Conservation (phyloP, 495 filamentous ascomycete species). For the Sordaria brevicollis region DNA sequence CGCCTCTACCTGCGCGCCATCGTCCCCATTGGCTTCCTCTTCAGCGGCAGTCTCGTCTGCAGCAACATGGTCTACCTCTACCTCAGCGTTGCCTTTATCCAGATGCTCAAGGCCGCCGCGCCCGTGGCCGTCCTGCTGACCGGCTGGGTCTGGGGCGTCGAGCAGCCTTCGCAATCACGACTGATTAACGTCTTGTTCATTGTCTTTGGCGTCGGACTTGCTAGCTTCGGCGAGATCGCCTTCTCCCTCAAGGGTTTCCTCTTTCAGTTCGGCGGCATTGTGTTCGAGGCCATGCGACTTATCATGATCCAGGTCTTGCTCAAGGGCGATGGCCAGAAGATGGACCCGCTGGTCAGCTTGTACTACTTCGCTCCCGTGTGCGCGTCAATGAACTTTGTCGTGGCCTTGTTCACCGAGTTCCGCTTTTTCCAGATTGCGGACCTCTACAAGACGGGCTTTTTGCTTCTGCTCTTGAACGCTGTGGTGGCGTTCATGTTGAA, state of each 20-base stretch:
- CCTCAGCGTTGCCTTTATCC: slow-evolving; percentile 67
- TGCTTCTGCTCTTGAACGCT: slow-evolving; percentile 54
- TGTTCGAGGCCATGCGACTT: slow-evolving; percentile 67
- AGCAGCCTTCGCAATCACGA: slow-evolving; percentile 46
- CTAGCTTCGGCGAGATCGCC: slow-evolving; percentile 65
- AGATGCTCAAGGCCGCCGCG: slow-evolving; percentile 71
- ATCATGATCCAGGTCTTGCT: slow-evolving; percentile 69
- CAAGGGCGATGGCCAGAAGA: slow-evolving; percentile 53
- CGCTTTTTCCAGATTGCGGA: slow-evolving; percentile 41
- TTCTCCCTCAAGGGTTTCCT: slow-evolving; percentile 60
- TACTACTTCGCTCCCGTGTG: slow-evolving; percentile 82
- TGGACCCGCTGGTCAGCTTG: slow-evolving; percentile 75
- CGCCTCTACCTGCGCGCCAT: slow-evolving; percentile 59
- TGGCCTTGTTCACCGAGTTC: slow-evolving; percentile 52
- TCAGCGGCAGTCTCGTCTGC: slow-evolving; percentile 61
- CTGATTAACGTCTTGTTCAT: slow-evolving; percentile 64
- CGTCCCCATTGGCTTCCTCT: slow-evolving; percentile 64
- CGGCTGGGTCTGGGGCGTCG: slow-evolving; percentile 54
- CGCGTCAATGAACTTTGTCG: slow-evolving; percentile 60
- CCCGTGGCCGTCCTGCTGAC: slow-evolving; percentile 59
- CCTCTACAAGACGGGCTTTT: slow-evolving; percentile 45
- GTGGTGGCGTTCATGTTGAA: slow-evolving; percentile 68
- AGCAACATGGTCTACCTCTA: slow-evolving; percentile 68
- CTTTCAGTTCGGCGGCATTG: slow-evolving; percentile 57
- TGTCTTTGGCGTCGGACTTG: slow-evolving; percentile 60